A percentile compares a stretch with the other conserved stretches of the same genome.
Evolutionary conservation across 2,329 filamentous ascomycete genomes (phyloP).

Genomic region (Didymella segeticola): DNA sequence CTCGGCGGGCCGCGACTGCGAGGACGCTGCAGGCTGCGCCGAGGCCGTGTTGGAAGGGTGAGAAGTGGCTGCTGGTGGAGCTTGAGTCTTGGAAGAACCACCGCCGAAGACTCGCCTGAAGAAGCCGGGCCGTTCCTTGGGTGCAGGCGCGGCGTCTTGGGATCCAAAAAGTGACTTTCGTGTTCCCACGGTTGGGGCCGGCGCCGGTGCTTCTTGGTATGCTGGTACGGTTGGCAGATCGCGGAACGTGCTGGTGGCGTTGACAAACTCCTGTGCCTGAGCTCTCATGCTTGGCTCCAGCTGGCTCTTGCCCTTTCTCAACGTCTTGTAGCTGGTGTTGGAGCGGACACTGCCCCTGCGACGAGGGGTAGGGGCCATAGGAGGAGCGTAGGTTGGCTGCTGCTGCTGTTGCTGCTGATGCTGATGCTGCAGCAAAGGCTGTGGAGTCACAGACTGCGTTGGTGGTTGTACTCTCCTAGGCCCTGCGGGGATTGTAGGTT

Average conservation of each 20-base stretch:
- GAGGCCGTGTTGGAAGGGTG: constrained; percentile 18
- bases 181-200: constrained; percentile 61
- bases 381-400: constrained; percentile 48
- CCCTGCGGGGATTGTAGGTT: constrained; percentile 81
- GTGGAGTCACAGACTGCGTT: constrained; percentile 48
- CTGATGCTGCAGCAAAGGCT: too few species aligned
- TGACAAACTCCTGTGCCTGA: constrained; percentile 58
- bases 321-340: constrained; percentile 55
- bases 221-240: constrained; percentile 54
- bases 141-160: constrained; percentile 49
- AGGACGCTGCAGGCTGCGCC: constrained; percentile 24
- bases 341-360: constrained; percentile 67
- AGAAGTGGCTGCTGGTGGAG: constrained; percentile 40
- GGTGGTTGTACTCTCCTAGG: constrained; percentile 65
- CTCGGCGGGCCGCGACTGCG: constrained; percentile 33
- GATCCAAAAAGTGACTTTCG: constrained; percentile 55
- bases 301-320: constrained; percentile 53
- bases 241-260: constrained; percentile 53
- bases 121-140: constrained; percentile 78
- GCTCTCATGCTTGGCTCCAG: constrained; percentile 52
- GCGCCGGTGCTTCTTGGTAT: constrained; percentile 58
- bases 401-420: too few species aligned
- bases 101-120: constrained; percentile 88
- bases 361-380: constrained; percentile 53
- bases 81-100: constrained; percentile 63